Evolutionary conservation across 257 asterid species (phyloP), one percentile per base, ranked within the genome.

Genomic region (Nemophila menziesii): DNA sequence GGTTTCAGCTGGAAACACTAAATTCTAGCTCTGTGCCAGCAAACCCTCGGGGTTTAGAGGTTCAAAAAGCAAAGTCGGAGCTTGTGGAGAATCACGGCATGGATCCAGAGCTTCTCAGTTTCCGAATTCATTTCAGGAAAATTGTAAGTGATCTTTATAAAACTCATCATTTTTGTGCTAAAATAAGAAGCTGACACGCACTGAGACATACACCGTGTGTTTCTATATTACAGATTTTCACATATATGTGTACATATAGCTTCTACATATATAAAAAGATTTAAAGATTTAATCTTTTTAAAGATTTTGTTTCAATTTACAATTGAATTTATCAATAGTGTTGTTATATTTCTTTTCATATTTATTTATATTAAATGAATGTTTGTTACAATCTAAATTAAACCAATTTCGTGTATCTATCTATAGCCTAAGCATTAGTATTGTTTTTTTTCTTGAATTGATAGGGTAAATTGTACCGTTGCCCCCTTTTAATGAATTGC

Each of bases 1-100:
- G 95, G 74, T 90, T 81, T 72, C 79, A 70, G 78, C 79, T 90
- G 16, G 93, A 74, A 50, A 74, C 94, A 1, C 45, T 90, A 53
- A 85, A 85, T 62, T 93, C 93, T 16, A 17, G 46, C 4, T 33
- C 16, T 24, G 41, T 16, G 58, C 20, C 58, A 24, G 1, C 44
- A 38, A 23, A 55, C 18, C 20, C 11, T 47, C 26, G 15, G 13
- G 41, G 11, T 20, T 20, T 36, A 16, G 43, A 16, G n/a, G 19
- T 26, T 11, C 42, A 21, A 56, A 21, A 38, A 16, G 27, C 37
- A 33, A 61, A 49, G 45, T 26, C 57, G 13, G 81, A 77, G 44
- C 43, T n/a, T 40, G 44, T 6, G 80, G 57, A 55, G 16, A 47
- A 56, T 5, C 62, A 37, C 10, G 75, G 82, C 44, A 55, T 81